Conservation (phyloP, 169 alveolate species). For the Babesia caballi region DNA sequence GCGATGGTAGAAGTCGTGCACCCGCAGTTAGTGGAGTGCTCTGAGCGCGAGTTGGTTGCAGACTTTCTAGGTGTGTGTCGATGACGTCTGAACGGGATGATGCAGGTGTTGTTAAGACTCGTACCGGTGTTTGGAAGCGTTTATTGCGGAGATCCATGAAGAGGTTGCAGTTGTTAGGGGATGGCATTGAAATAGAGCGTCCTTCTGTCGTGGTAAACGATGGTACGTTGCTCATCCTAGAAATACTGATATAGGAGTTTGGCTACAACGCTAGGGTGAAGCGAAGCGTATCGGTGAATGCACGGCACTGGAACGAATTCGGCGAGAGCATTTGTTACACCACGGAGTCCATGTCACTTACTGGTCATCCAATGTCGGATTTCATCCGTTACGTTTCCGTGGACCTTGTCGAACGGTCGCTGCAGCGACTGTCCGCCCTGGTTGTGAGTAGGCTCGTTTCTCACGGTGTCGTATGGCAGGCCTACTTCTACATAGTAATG, state of each 20-base stretch:
- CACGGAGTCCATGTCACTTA: too few species aligned
- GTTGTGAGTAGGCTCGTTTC: too few species aligned
- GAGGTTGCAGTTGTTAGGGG: background rate
- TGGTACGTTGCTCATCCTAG: background rate
- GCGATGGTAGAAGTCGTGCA: background rate
- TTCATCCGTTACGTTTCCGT: too few species aligned
- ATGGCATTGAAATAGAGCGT: background rate
- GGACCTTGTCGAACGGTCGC: constrained; percentile 3
- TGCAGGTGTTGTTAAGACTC: background rate
- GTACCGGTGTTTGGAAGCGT: background rate
- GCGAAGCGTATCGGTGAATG: background rate
- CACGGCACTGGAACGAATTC: background rate
- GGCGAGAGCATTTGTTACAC: background rate
- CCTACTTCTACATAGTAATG: background rate
- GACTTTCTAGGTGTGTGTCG: constrained; percentile 35
- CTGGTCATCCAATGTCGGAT: too few species aligned
- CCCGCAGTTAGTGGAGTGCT: background rate
- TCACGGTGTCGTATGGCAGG: too few species aligned
- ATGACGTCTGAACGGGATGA: too few species aligned
- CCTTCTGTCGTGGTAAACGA: constrained; percentile 7
- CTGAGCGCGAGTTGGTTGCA: constrained; percentile 11
- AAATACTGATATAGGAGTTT: constrained; percentile 26
- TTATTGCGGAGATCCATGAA: background rate
- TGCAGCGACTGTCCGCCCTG: background rate
- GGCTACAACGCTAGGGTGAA: background rate